Evolutionary conservation across 2,329 filamentous ascomycete genomes (phyloP), one percentile per base, ranked within the genome.

Genomic region (Amesomyces nigricolor): DNA sequence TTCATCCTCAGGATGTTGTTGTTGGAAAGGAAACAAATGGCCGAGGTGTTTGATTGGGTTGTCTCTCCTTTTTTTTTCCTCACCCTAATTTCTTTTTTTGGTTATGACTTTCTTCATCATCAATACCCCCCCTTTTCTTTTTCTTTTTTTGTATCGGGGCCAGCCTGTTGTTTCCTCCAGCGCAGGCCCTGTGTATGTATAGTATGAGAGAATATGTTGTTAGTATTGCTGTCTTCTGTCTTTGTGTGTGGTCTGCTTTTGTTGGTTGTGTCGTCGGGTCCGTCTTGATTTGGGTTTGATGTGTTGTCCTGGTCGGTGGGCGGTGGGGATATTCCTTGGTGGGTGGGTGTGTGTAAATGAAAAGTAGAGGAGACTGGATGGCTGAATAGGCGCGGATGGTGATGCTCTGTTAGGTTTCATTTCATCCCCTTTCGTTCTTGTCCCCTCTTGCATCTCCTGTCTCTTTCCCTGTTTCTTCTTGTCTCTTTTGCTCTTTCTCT

Each of bases 81-180:
- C 6, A 5, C 22, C 22, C 22, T 26, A 26, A 26, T 26, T 26
- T 30, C 9, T 38, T 26, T 13, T 26, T 35, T n/a, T 35, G 8
- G 30, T 42, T 29, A 35, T 10, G 11, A n/a, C 3, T 37, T 17
- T 4, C 17, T 46, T 30, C 32, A 46, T 32, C 40, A 55, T 50
- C 32, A 50, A 50, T 55, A 55, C 47, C 47, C 47, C 47, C 47
- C 46, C 45, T 46, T 11, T 39, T 44, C 32, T 50, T 40, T 11
- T 39, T 48, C 32, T 39, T 3, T 51, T 32, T 40, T 45, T 26
- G 9, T 35, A 35, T 10, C 22, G 4, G 8, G 30, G 17, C 4
- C 30, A 26, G 39, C 40, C n/a, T 43, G 49, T 17, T 4, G 16
- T 30, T 51, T 39, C 32, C 11, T 35, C 3, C 3, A 35, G 32